Evolutionary conservation across 257 asterid genomes (phyloP), one percentile per base, ranked within the genome.

Genomic region (Petunia axillaris): DNA sequence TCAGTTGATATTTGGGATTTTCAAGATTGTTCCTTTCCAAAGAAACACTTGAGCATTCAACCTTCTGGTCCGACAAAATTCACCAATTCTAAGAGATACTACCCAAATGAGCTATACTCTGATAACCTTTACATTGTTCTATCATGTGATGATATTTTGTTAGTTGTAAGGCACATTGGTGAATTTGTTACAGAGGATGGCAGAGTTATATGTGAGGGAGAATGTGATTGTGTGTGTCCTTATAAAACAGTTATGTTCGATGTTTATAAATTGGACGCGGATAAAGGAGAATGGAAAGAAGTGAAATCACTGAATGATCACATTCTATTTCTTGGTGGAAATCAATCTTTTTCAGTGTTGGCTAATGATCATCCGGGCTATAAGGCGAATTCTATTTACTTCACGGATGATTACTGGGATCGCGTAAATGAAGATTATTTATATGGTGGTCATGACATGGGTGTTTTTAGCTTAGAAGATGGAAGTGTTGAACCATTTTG

Each of bases 361-460:
- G 79, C 16, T 0, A n/a, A 15, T 36, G 84, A 77, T 38, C 7
- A 25, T 67, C 67, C 5, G 4, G 83, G 79, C 3, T 53, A 74
- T 76, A 77, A 80, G 50, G 59, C 48, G n/a, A 83, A 83, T 15
- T 68, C 87, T 2, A 85, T 89, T 43, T 87, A 84, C 57, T 90
- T 84, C 50, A 85, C 86, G 0, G 90, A 87, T 71, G 89, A 90
- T 80, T 85, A 77, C 1, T 83, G 87, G 89, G 87, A 80, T 6
- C 71, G 85, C 13, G 15, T 81, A n/a, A 57, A 85, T 0, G 88
- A 84, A 15, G 87, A 83, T 81, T 82, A 81, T 16, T 13, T 5
- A 0, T 87, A 78, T 48, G 91, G 92, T 60, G 90, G 91, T 36
- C 92, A 87, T 79, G 90, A 88, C 48, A 37, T 84, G 65, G 91